Base-by-base conservation (phyloP, 2,329 filamentous ascomycete species). In the Cordyceps cateniannulata region DNA sequence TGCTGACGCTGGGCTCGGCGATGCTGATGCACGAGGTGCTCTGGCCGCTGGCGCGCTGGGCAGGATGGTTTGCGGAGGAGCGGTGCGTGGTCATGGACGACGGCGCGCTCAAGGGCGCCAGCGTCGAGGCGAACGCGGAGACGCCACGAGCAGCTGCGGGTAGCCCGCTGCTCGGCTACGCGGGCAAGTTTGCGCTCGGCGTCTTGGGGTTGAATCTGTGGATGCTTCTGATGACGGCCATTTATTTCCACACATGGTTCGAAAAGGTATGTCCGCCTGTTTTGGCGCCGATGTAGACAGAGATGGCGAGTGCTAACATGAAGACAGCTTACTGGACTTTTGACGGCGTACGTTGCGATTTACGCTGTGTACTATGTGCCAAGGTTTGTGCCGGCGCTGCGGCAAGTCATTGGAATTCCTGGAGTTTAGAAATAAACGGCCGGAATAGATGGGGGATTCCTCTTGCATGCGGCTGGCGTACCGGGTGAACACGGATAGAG, bases 161-260 rank as follows among this genome's bases (percentile, higher is more conserved):
- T 16, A n/a, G 68, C 2, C 54, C 67, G 48, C 66, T 68, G 52
- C 72, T 83, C 61, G 77, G 80, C 3, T 65, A 82, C 55, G 75
- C 81, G 9, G 75, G 76, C 67, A 77, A 84, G 79, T 76, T 88
- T 65, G 83, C 86, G 64, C 75, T 81, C 25, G 81, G 70, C 0
- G 85, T 97, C 27, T 82, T 89, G 20, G 86, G 75, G 0, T 69
- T 97, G 70, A 91, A 88, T 70, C 84, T 87, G 78, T 98, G 95
- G 91, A 99, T 99, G 95, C 75, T 99, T 71, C 80, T 98, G 63
- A 99, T 99, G 95, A 99, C 95, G 45, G 93, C 93, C 3, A 93
- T 96, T 44, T 99, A 93, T 80, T 99, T 99, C 70, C 95, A 99
- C 74, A 99, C 95, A 0, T 98, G 93, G 93, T 87, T 96, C 68